Base-by-base conservation (phyloP, 306 rosid species). In the Gastrolobium bilobum region DNA sequence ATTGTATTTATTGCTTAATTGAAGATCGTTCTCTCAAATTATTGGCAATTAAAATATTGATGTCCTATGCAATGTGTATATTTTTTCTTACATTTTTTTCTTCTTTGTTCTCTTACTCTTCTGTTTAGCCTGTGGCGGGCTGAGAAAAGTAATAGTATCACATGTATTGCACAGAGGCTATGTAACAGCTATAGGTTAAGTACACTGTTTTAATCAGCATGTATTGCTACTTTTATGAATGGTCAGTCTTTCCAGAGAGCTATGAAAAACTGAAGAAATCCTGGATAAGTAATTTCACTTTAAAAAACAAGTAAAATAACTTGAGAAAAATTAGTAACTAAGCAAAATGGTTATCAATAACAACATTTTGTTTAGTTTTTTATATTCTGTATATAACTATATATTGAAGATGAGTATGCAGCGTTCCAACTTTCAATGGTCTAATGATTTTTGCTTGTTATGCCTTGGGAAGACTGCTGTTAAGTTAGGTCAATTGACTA, bases 401-500 rank as follows among this genome's bases (percentile, higher is more conserved):
- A 30, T 51, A 1, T 20, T 64, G 34, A 60, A 47, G 35, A 60
- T 69, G 62, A 57, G 5, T n/a, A 10, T 76, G 13, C 47, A 5
- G 34, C 43, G 34, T 62, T 79, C 39, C 50, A 29, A 39, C 59
- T 67, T 68, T 66, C 70, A 50, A 54, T 68, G 33, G 10, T 57
- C 14, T 53, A 42, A 42, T 39, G 73, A 15, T 7, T 35, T 54
- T 14, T 67, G 64, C 10, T 30, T 67, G 78, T 59, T 59, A 38
- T 82, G 81, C 74, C 68, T 44, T 78, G 39, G 64, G 68, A 57
- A 44, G 76, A 50, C 76, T 71, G 65, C 14, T 78, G 80, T 61
- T 59, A 54, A 10, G 65, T 43, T 56, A 38, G 57, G 73, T 73
- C 54, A 30, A 43, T 73, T 53, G 43, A 65, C 70, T 14, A 56